phyloP scores from a whole-genome alignment of 805 yeast genomes.

The Pichia nakasei region DNA sequence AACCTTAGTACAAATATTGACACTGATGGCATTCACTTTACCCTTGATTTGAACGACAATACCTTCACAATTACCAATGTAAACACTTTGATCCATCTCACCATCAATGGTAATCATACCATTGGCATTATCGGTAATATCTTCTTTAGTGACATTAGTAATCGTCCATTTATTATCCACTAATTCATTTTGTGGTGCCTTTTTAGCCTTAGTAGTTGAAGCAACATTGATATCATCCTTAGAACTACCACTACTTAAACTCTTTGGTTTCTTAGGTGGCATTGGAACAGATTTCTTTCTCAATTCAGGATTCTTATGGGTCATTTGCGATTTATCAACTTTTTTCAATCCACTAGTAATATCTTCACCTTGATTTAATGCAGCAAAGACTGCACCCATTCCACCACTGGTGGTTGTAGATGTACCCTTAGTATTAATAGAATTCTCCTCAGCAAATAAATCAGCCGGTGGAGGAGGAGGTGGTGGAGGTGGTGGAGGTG shows the following conservation, averaged over 20 bases:
- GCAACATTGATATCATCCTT: neutral
- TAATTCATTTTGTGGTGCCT: constrained; percentile 58
- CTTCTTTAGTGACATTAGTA: constrained; percentile 54
- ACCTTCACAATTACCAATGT: constrained; percentile 72
- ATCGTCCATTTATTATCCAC: constrained; percentile 85
- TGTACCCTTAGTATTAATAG: constrained; percentile 6
- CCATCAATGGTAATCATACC: constrained; percentile 59
- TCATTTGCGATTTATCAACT: constrained; percentile 89
- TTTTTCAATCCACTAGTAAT: constrained; percentile 83
- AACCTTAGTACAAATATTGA: constrained; percentile 61
- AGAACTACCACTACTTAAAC: constrained; percentile 30
- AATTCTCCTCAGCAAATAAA: constrained; percentile 38
- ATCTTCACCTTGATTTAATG: constrained; percentile 73
- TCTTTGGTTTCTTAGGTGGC: constrained; percentile 77
- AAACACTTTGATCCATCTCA: constrained; percentile 79
- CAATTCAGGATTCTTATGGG: constrained; percentile 82
- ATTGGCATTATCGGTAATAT: constrained; percentile 45
- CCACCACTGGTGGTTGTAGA: constrained; percentile 29
- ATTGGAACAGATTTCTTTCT: constrained; percentile 59
- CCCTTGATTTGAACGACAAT: constrained; percentile 79
- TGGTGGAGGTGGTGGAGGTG: constrained; percentile 39
- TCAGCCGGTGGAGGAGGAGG: constrained; percentile 86
- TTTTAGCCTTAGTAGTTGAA: constrained; percentile 11
- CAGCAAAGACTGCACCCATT: constrained; percentile 86
- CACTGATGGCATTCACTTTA: constrained; percentile 80